A percentile compares a stretch with the other conserved stretches of the same genome.
Conservation (phyloP, 2,329 filamentous ascomycete genomes). For the Cladosporium sphaerospermum region DNA sequence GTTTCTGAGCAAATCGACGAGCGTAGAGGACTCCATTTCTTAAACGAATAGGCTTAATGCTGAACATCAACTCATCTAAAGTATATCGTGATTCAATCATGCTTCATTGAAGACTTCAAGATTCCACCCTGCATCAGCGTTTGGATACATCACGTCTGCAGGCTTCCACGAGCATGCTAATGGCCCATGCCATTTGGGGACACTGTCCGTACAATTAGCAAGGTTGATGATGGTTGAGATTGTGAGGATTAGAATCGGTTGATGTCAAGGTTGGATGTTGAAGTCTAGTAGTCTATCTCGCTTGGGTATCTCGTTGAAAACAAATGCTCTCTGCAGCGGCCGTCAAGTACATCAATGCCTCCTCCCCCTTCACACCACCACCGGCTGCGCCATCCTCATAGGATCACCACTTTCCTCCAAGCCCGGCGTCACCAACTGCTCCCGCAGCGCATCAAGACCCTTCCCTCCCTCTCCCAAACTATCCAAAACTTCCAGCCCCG, state of each 20-base stretch:
- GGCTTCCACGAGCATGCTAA: too few species aligned
- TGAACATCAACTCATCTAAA: too few species aligned
- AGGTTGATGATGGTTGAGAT: not conserved
- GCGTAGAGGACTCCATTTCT: too few species aligned
- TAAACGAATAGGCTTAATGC: too few species aligned
- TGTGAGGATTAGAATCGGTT: not conserved
- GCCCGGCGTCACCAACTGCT: constrained; percentile 23
- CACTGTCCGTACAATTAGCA: too few species aligned
- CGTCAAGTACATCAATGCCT: too few species aligned
- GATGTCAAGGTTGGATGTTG: constrained; percentile 2
- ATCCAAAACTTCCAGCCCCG: constrained; percentile 56
- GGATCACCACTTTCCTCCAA: constrained; percentile 17
- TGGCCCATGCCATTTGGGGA: too few species aligned
- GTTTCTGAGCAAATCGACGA: too few species aligned
- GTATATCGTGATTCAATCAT: too few species aligned
- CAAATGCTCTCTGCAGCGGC: not conserved
- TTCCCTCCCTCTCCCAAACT: constrained; percentile 24
- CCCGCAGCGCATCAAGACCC: constrained; percentile 26
- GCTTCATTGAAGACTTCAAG: too few species aligned
- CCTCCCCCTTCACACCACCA: not conserved
- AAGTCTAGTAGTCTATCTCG: constrained; percentile 2
- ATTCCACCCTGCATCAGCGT: too few species aligned
- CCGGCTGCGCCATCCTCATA: constrained; percentile 5
- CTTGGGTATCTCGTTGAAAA: constrained; percentile 10
- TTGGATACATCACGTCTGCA: too few species aligned